Base-by-base conservation (phyloP, 805 yeast genomes). In the Candida fluviatilis region DNA sequence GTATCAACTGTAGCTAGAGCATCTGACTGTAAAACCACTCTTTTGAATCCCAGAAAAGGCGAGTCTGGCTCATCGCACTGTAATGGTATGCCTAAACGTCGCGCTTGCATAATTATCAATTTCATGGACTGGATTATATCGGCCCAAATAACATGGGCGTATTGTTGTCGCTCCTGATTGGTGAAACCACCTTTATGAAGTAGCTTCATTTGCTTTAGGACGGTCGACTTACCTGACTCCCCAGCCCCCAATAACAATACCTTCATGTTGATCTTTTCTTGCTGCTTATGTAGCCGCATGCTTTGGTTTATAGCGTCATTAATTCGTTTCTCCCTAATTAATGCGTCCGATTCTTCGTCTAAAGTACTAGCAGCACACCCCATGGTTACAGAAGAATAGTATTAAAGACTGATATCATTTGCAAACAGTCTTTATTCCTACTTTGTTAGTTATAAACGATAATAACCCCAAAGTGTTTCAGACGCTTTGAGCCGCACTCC, bases 161-260 rank as follows among this genome's bases (percentile, higher is more conserved):
- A 93, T 56, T 85, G 90, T 31, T 69, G 51, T 37, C 95, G 70
- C 58, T 93, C 98, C 45, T 80, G 84, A 35, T 75, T 75, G 1
- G 84, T 69, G 63, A 91, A 93, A 2, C 95, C 95, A 31, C 84
- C 82, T 42, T 87, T 84, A 57, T 93, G 97, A 30, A 89, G 60
- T 13, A 93, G 69, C 49, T 84, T 78, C 79, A 90, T 74, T 57
- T 90, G 97, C 59, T 90, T 90, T 47, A 90, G 64, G 5, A 90
- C 95, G 0, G 98, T 90, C 2, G 95, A 84, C 57, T 90, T 90
- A 4, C 98, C 97, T 36, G 91, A 81, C 56, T 90, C 98, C 4
- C 97, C 98, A 0, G 98, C 86, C 30, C 98, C 96, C 25, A 89
- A 63, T n/a, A 91, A 67, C 28, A 91, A 61, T 43, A 91, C 67